Percentiles rank a stretch among this genome's conserved stretches.
phyloP scores from a whole-genome alignment of 768 basidiomycete species.

The Panaeolus cyanescens region DNA sequence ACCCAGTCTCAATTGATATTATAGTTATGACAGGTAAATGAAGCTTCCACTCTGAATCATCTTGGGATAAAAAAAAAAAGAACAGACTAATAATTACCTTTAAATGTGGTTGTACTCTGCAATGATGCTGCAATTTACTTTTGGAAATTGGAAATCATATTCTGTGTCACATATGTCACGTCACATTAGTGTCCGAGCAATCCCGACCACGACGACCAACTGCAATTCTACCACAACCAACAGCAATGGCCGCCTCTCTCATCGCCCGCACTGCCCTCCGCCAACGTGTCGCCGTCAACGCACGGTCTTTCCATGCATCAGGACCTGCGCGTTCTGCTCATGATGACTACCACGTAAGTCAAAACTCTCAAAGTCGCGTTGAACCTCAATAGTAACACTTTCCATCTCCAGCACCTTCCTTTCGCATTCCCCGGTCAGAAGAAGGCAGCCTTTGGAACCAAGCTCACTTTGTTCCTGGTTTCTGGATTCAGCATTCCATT shows the following conservation, averaged over 20 bases:
- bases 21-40: constrained; percentile 51
- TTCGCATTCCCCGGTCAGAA: constrained; percentile 55
- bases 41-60: constrained; percentile 97
- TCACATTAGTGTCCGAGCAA: constrained; percentile 7
- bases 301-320: constrained; percentile 40
- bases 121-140: neutral
- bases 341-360: constrained; percentile 59
- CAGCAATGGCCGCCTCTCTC: constrained; percentile 40
- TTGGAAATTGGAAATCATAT: neutral
- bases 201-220: constrained; percentile 4
- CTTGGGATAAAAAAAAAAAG: constrained; percentile 30
- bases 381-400: constrained; percentile 9
- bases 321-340: constrained; percentile 47
- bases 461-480: constrained; percentile 47
- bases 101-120: neutral
- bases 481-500: constrained; percentile 72
- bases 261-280: constrained; percentile 44
- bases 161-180: constrained; percentile 7
- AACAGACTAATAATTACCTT: constrained; percentile 13
- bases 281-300: constrained; percentile 35
- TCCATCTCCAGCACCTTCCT: constrained; percentile 48
- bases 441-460: constrained; percentile 50
- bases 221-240: constrained; percentile 1
- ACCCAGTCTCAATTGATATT: constrained; percentile 46
- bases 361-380: neutral